phyloP scores from a whole-genome alignment of 495 filamentous ascomycete species.

The Talaromyces proteolyticus region DNA sequence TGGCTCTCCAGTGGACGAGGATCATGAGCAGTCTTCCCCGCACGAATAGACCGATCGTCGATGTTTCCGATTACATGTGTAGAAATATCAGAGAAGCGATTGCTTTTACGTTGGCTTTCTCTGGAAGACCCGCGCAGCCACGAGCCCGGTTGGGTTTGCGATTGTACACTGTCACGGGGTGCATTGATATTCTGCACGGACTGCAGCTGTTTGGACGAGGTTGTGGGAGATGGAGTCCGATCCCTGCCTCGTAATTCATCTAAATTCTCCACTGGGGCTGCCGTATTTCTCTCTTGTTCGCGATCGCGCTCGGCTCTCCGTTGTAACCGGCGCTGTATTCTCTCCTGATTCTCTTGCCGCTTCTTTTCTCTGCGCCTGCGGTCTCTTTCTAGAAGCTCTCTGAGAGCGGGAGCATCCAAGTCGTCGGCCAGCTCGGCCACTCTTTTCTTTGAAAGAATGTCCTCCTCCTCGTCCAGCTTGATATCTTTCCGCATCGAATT shows the following conservation, averaged over 20 bases:
- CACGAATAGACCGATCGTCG: conserved; percentile 33
- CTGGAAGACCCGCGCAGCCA: conserved; percentile 29
- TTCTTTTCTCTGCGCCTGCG: conserved; percentile 70
- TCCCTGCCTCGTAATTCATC: conserved; percentile 6
- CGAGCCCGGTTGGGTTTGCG: conserved; percentile 20
- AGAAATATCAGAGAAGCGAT: conserved; percentile 27
- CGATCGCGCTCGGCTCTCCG: conserved; percentile 64
- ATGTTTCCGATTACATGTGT: conserved; percentile 28
- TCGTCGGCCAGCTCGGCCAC: conserved; percentile 79
- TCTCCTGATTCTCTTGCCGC: conserved; percentile 64
- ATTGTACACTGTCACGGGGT: not conserved
- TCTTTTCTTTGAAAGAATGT: conserved; percentile 59
- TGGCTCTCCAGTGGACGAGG: conserved; percentile 33
- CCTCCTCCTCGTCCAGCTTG: conserved; percentile 52
- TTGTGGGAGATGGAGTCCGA: conserved; percentile 3
- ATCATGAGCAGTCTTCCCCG: conserved; percentile 17
- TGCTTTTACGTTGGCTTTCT: conserved; percentile 11
- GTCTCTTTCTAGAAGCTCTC: conserved; percentile 83
- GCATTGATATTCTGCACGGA: not conserved
- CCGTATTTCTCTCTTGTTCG: conserved; percentile 24
- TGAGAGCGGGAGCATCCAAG: conserved; percentile 68
- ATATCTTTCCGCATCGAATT: conserved; percentile 34
- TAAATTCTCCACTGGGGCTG: not conserved
- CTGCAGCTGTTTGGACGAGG: conserved; percentile 3
- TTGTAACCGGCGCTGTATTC: conserved; percentile 59